A percentile compares a stretch with the other conserved stretches of the same genome.
Evolutionary conservation across 352 stramenopile species (phyloP).

Genomic region (Pythium graminicola): DNA sequence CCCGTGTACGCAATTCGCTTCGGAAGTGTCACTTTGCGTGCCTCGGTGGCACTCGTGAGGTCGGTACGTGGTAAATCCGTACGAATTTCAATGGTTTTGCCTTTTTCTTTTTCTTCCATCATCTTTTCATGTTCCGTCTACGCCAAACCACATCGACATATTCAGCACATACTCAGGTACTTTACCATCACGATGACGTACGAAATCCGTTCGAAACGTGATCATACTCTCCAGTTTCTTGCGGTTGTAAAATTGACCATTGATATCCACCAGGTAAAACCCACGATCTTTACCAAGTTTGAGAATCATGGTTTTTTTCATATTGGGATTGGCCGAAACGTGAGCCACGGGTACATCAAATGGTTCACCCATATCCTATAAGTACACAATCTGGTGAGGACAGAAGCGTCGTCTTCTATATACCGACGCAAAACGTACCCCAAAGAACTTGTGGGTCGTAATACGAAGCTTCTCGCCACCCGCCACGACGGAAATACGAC

Average conservation of each 20-base stretch:
- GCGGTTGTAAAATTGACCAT: constrained; percentile 82
- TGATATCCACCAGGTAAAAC: constrained; percentile 77
- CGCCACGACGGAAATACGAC: constrained; percentile 66
- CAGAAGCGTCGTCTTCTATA: neutral
- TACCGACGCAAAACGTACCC: constrained; percentile 32
- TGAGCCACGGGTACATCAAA: constrained; percentile 63
- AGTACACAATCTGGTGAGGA: constrained; percentile 11
- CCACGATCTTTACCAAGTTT: constrained; percentile 65
- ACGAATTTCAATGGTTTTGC: constrained; percentile 46
- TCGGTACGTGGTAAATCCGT: constrained; percentile 67
- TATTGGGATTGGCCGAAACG: constrained; percentile 74
- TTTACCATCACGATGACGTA: no score
- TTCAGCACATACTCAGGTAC: no score
- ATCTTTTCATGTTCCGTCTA: constrained; percentile 70
- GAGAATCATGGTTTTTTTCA: constrained; percentile 82
- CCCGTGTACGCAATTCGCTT: constrained; percentile 24
- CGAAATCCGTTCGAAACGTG: constrained; percentile 75
- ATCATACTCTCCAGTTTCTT: constrained; percentile 84
- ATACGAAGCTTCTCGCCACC: constrained; percentile 78
- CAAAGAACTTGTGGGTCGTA: constrained; percentile 86
- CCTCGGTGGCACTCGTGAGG: constrained; percentile 28
- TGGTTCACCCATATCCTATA: constrained; percentile 49
- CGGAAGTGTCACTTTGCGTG: constrained; percentile 8
- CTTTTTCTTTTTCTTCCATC: constrained; percentile 43
- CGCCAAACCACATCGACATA: neutral